Evolutionary conservation across 179 eudicot genomes (phyloP).

Genomic region (Vitellaria paradoxa): DNA sequence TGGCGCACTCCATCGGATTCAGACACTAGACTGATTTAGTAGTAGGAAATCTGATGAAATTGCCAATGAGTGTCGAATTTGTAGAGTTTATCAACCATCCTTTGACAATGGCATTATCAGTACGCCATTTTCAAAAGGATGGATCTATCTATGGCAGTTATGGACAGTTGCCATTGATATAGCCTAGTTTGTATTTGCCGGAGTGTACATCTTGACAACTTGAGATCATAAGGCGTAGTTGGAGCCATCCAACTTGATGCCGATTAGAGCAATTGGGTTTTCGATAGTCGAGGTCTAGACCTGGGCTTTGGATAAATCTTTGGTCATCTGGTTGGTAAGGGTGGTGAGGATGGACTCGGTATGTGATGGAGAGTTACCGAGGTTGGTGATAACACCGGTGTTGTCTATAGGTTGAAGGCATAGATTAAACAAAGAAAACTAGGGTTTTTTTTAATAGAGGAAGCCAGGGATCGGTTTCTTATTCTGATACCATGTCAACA

Average conservation of each 20-base stretch:
- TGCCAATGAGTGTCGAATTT: neutral
- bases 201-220: constrained; percentile 13
- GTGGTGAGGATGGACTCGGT: too few species aligned
- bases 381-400: too few species aligned
- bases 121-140: neutral
- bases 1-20: neutral
- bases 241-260: too few species aligned
- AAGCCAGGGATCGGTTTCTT: too few species aligned
- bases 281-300: neutral
- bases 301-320: neutral
- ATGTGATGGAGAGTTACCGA: too few species aligned
- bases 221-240: constrained; percentile 7
- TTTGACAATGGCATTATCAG: neutral
- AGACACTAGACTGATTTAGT: neutral
- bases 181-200: neutral
- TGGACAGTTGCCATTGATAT: neutral
- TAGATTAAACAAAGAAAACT: too few species aligned
- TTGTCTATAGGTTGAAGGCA: too few species aligned
- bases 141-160: neutral
- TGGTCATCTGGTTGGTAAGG: too few species aligned
- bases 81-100: neutral
- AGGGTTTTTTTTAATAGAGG: too few species aligned
- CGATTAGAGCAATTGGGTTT: neutral
- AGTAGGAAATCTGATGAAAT: neutral
- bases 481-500: too few species aligned